Base-by-base conservation (phyloP, 2,329 filamentous ascomycete species). In the Penicillium crustosum region DNA sequence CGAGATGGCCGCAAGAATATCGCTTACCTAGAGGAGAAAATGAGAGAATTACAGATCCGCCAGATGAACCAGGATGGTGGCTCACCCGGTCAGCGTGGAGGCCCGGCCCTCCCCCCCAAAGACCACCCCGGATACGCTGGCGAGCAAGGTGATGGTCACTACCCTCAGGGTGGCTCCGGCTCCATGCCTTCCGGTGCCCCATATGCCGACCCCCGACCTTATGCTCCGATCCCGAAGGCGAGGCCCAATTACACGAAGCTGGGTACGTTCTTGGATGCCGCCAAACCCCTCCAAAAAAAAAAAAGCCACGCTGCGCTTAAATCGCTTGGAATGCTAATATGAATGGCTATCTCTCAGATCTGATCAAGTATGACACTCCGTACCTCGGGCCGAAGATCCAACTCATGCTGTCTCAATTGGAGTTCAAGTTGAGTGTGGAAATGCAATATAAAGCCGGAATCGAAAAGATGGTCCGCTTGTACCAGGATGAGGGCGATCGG, bases 381-480 rank as follows among this genome's bases (percentile, higher is more conserved):
- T 91, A 97, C 74, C 87, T 99, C 61, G 94, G 94, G 35, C 93
- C 94, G 60, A 92, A 95, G 66, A 99, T 99, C 70, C 94, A 99
- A 79, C 89, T 97, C 70, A 99, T 99, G 94, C 82, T 99, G 71
- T 96, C 94, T 48, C 94, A 99, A 76, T 88, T 99, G 63, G 92
- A 97, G 77, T 99, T 99, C 81, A 99, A 99, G 80, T 84, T 99
- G 61, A 96, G 94, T 66, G 94, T 99, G 29, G 94, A 99, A 75
- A 96, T 97, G 74, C 94, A 99, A 78, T 99, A 99, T 77, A 92
- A 97, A 65, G 95, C 96, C 71, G 94, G 94, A 61, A 94, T 99
- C 67, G 94, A 99, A 77, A 99, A 99, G 81, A 97, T 99, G 94
- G 91, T 97, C 47, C 91, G 94, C 74, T 82, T 99, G 36, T 99